A percentile compares a stretch with the other conserved stretches of the same genome.
Conservation (phyloP, 805 yeast species). For the Candida germanica region DNA sequence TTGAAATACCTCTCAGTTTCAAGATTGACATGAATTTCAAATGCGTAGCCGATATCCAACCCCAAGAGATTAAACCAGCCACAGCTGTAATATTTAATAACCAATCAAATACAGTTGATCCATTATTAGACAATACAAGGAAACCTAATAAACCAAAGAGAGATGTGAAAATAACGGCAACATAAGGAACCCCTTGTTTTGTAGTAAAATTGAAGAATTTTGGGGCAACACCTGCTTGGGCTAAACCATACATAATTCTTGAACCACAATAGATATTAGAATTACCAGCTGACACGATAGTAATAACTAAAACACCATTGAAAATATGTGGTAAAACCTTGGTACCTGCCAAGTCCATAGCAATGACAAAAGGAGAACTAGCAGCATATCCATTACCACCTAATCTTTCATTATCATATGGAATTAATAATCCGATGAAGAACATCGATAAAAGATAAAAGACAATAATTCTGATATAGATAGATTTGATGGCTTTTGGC, state of each 20-base stretch:
- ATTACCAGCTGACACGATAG: constrained; percentile 78
- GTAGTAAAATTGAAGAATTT: constrained; percentile 47
- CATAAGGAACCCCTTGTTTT: constrained; percentile 58
- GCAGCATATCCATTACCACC: constrained; percentile 40
- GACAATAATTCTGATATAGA: constrained; percentile 59
- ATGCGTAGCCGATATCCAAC: constrained; percentile 61
- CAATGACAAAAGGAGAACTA: constrained; percentile 70
- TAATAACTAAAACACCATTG: constrained; percentile 64
- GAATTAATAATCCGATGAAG: constrained; percentile 69
- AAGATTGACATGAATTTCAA: constrained; percentile 68
- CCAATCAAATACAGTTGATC: constrained; percentile 66
- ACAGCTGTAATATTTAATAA: constrained; percentile 72
- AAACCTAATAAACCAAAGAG: constrained; percentile 63
- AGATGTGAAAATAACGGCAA: constrained; percentile 56
- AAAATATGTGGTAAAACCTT: constrained; percentile 63
- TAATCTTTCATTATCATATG: constrained; percentile 60
- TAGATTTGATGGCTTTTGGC: constrained; percentile 70
- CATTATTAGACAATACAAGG: constrained; percentile 51
- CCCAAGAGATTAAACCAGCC: constrained; percentile 74
- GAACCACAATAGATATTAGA: constrained; percentile 73
- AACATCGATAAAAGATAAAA: constrained; percentile 65
- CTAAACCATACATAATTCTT: constrained; percentile 62
- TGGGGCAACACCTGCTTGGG: constrained; percentile 59
- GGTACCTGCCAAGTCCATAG: constrained; percentile 68
- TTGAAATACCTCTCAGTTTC: constrained; percentile 57